Evolutionary conservation across 2,329 filamentous ascomycete genomes (phyloP).

Genomic region (Paecilomyces niveus): DNA sequence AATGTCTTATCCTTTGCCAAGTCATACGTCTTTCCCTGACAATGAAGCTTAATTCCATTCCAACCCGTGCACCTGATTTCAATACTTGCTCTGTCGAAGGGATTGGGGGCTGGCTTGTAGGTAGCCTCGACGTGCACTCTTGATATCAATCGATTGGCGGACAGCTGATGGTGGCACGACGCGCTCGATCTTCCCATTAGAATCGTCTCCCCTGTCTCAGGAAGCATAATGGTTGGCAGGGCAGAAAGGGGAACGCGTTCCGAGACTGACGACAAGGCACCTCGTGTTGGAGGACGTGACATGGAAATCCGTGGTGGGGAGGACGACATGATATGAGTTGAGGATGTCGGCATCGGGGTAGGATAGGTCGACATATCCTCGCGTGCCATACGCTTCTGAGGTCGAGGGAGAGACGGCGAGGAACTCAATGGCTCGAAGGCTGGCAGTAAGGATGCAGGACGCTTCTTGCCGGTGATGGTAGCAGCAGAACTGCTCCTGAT

Average conservation of each 20-base stretch:
- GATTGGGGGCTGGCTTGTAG: slow-evolving; percentile 64
- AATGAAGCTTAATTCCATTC: slow-evolving; percentile 93
- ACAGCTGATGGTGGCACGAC: slow-evolving; percentile 91
- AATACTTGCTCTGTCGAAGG: slow-evolving; percentile 66
- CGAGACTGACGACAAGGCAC: slow-evolving; percentile 51
- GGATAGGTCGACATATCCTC: slow-evolving; percentile 62
- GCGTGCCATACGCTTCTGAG: slow-evolving; percentile 40
- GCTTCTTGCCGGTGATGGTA: slow-evolving; percentile 36
- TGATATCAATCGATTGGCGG: slow-evolving; percentile 85
- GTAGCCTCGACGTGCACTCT: slow-evolving; percentile 85
- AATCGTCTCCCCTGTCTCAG: slow-evolving; percentile 71
- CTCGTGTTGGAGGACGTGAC: slow-evolving; percentile 50
- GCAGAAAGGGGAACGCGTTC: slow-evolving; percentile 78
- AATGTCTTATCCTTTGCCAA: slow-evolving; percentile 83
- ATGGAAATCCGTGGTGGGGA: slow-evolving; percentile 59
- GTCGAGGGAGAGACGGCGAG: slow-evolving; percentile 42
- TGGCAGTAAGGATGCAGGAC: slow-evolving; percentile 41
- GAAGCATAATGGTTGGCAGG: slow-evolving; percentile 75
- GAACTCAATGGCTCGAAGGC: slow-evolving; percentile 45
- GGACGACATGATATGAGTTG: slow-evolving; percentile 81
- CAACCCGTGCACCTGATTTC: slow-evolving; percentile 89
- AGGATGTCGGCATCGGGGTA: slow-evolving; percentile 88
- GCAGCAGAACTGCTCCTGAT: slow-evolving; percentile 25
- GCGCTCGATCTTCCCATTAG: slow-evolving; percentile 91
- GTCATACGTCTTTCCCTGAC: slow-evolving; percentile 79